phyloP scores from a whole-genome alignment of 2,329 filamentous ascomycete genomes.

The Sordariomycetes sp. region DNA sequence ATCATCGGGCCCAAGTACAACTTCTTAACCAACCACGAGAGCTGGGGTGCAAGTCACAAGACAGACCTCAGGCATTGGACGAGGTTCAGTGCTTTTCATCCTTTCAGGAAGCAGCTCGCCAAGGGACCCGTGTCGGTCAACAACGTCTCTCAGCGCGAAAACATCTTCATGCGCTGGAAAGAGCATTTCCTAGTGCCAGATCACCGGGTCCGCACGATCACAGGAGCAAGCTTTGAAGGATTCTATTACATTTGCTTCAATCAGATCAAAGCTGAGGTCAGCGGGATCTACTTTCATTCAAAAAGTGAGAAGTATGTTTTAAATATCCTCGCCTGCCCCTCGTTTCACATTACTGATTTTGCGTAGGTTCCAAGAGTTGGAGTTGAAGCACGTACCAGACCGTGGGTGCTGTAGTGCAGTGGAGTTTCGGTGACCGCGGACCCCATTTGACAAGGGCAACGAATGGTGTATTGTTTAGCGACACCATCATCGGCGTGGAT shows the following conservation, averaged over 20 bases:
- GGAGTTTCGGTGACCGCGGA: conserved; percentile 57
- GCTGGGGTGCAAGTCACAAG: conserved; percentile 88
- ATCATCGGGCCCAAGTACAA: conserved; percentile 92
- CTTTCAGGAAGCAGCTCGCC: conserved; percentile 51
- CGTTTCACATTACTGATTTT: too few relatives aligned
- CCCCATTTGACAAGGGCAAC: too few relatives aligned
- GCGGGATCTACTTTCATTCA: conserved; percentile 94
- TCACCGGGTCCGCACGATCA: conserved; percentile 83
- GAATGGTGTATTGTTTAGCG: too few relatives aligned
- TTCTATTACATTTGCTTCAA: conserved; percentile 99
- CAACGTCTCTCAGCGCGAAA: conserved; percentile 71
- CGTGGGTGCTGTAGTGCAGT: conserved; percentile 74
- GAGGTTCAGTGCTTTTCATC: conserved; percentile 79
- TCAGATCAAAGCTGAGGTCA: conserved; percentile 75
- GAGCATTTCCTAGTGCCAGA: conserved; percentile 96
- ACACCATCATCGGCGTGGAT: too few relatives aligned
- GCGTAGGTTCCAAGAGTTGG: conserved; percentile 78
- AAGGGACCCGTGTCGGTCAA: conserved; percentile 49
- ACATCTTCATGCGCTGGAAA: conserved; percentile 99
- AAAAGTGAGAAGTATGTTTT: conserved; percentile 93
- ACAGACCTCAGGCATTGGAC: conserved; percentile 90
- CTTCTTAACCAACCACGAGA: conserved; percentile 82
- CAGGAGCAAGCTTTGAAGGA: conserved; percentile 91
- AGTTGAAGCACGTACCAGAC: conserved; percentile 81
- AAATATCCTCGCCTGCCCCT: too few relatives aligned